These are phyloP conservation scores for Plasmodium adleri DNA, from an alignment of 169 alveolate species.

Conservation along the genomic window DNA sequence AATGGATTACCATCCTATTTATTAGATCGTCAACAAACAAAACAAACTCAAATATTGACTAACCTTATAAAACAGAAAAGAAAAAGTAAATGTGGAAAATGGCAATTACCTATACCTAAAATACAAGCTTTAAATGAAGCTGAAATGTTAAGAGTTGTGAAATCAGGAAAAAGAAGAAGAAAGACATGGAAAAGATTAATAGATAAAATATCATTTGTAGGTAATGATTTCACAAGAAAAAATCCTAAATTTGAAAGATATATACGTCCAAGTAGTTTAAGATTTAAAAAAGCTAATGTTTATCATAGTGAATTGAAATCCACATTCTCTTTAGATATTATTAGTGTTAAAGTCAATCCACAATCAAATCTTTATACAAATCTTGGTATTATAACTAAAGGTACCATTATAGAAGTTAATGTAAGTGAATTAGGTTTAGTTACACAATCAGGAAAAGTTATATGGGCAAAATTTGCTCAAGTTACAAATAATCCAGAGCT, in stretches of 20 bases:
- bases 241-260: conserved; percentile 99
- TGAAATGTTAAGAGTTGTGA: conserved; percentile 94
- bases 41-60: conserved; percentile 94
- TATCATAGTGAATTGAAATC: conserved; percentile 99
- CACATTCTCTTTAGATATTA: conserved; percentile 95
- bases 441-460: conserved; percentile 98
- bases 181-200: conserved; percentile 99
- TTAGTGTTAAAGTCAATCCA: conserved; percentile 99
- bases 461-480: conserved; percentile 99
- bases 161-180: conserved; percentile 96
- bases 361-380: conserved; percentile 96
- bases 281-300: conserved; percentile 99
- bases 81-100: conserved; percentile 99
- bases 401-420: conserved; percentile 98
- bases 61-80: conserved; percentile 99
- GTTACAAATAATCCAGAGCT: conserved; percentile 99
- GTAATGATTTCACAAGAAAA: conserved; percentile 98
- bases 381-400: conserved; percentile 98
- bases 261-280: conserved; percentile 98
- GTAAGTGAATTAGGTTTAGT: conserved; percentile 99
- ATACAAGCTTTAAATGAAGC: conserved; percentile 94
- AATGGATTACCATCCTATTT: conserved; percentile 99
- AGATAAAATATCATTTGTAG: conserved; percentile 97
- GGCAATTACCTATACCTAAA: conserved; percentile 99
- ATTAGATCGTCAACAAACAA: conserved; percentile 97